Percentiles rank a stretch among this genome's conserved stretches.
Conservation (phyloP, 2,329 filamentous ascomycete genomes). For the Aspergillus quadricinctus region DNA sequence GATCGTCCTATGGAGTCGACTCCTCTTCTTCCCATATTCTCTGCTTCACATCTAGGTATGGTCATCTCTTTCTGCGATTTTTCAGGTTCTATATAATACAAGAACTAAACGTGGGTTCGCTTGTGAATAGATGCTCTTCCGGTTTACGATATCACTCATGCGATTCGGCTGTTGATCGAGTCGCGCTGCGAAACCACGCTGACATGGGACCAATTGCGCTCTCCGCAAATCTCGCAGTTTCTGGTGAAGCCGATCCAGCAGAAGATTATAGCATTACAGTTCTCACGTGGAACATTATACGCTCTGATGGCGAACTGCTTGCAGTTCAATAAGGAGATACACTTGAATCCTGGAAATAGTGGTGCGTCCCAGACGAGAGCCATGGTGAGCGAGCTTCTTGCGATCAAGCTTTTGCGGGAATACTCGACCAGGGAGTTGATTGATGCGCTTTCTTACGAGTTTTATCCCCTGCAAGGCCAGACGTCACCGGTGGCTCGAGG, state of each 20-base stretch:
- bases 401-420: conserved; percentile 84
- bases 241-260: conserved; percentile 93
- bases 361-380: conserved; percentile 80
- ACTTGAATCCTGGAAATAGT: conserved; percentile 75
- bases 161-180: conserved; percentile 78
- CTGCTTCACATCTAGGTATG: conserved; percentile 69
- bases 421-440: conserved; percentile 86
- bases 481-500: conserved; percentile 44
- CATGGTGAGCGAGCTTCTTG: conserved; percentile 83
- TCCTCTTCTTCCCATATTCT: conserved; percentile 72
- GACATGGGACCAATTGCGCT: conserved; percentile 90
- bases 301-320: conserved; percentile 89
- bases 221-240: conserved; percentile 94
- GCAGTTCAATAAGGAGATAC: conserved; percentile 84
- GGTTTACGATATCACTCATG: conserved; percentile 85
- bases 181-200: conserved; percentile 86
- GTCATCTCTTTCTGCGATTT: background rate
- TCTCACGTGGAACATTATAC: conserved; percentile 81
- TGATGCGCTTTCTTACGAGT: conserved; percentile 91
- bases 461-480: conserved; percentile 83
- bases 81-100: background rate
- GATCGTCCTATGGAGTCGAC: conserved; percentile 44
- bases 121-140: conserved; percentile 67
- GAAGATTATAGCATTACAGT: conserved; percentile 76
- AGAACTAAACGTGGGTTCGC: background rate